phyloP scores from a whole-genome alignment of 177 flowering plant genomes.

The Tripterygium wilfordii region DNA sequence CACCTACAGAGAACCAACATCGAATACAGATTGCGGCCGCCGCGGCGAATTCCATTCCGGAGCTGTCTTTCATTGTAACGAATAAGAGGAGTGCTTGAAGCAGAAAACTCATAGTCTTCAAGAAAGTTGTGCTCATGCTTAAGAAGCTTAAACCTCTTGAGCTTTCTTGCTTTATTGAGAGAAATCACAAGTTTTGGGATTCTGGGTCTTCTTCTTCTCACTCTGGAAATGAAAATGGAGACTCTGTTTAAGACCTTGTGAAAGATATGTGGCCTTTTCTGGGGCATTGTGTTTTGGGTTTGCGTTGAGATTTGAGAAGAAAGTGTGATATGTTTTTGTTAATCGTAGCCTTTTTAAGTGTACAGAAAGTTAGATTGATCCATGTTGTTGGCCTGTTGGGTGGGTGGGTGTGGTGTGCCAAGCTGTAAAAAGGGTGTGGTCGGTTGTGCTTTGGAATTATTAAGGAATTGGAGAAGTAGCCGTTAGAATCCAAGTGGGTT shows the following conservation, averaged over 20 bases:
- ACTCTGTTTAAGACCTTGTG: slow-evolving; percentile 30
- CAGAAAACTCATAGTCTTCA: slow-evolving; percentile 51
- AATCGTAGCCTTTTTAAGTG: no score
- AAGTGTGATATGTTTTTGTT: no score
- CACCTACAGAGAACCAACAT: slow-evolving; percentile 25
- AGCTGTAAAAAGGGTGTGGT: slow-evolving; percentile 27
- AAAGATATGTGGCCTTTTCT: slow-evolving; percentile 25
- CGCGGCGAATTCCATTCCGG: slow-evolving; percentile 12
- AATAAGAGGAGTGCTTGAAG: slow-evolving; percentile 54
- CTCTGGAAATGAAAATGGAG: slow-evolving; percentile 33
- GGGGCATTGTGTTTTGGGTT: no score
- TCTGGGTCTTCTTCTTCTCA: slow-evolving; percentile 33
- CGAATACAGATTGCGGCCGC: slow-evolving; percentile 14
- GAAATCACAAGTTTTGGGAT: slow-evolving; percentile 27
- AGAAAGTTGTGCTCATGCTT: slow-evolving; percentile 33
- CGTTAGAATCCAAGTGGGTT: slow-evolving; percentile 9
- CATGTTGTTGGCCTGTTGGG: neutral
- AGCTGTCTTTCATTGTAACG: no score
- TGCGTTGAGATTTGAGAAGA: no score
- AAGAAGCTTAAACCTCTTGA: slow-evolving; percentile 32
- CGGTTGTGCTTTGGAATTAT: slow-evolving; percentile 13
- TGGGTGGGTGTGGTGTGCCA: slow-evolving; percentile 7
- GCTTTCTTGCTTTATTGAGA: slow-evolving; percentile 29
- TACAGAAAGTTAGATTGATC: no score
- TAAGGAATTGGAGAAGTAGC: slow-evolving; percentile 18